Evolutionary conservation across 176 grass and related monocot genomes (phyloP).

Genomic region (Triticum dicoccoides): DNA sequence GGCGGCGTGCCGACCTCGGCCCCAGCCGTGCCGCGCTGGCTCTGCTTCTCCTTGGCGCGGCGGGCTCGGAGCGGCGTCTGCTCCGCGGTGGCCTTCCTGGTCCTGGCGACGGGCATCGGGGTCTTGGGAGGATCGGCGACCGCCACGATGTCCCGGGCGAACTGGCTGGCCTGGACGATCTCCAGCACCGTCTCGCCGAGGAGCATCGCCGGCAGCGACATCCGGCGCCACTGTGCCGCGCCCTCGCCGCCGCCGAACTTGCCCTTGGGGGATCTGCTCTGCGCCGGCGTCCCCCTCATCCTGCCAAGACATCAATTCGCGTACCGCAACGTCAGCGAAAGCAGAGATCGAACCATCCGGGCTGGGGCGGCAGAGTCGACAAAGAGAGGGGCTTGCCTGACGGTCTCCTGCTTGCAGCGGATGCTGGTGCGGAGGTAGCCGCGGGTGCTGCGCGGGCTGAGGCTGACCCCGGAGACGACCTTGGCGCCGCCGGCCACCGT

Average conservation of each 20-base stretch:
- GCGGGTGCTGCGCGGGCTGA: constrained; percentile 94
- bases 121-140: constrained; percentile 54
- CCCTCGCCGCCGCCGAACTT: constrained; percentile 53
- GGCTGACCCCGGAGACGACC: constrained; percentile 75
- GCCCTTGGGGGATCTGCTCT: constrained; percentile 54
- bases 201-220: constrained; percentile 87
- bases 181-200: constrained; percentile 72
- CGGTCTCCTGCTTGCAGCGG: constrained; percentile 86
- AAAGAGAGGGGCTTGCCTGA: constrained; percentile 45
- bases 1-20: constrained; percentile 51
- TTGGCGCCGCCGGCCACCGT: constrained; percentile 81
- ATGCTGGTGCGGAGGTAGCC: constrained; percentile 88
- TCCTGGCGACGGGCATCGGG: constrained; percentile 33
- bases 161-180: constrained; percentile 75
- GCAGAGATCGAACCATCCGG: no score
- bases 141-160: constrained; percentile 52
- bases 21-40: constrained; percentile 18
- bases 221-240: constrained; percentile 61
- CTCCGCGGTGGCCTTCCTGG: constrained; percentile 27
- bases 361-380: not conserved
- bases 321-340: not conserved
- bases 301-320: constrained; percentile 25
- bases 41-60: constrained; percentile 80
- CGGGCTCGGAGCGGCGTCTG: constrained; percentile 42
- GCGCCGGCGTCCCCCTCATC: constrained; percentile 49